These are phyloP conservation scores for Colletotrichum scovillei DNA, from an alignment of 2,329 filamentous ascomycete genomes.

Conservation along the genomic window DNA sequence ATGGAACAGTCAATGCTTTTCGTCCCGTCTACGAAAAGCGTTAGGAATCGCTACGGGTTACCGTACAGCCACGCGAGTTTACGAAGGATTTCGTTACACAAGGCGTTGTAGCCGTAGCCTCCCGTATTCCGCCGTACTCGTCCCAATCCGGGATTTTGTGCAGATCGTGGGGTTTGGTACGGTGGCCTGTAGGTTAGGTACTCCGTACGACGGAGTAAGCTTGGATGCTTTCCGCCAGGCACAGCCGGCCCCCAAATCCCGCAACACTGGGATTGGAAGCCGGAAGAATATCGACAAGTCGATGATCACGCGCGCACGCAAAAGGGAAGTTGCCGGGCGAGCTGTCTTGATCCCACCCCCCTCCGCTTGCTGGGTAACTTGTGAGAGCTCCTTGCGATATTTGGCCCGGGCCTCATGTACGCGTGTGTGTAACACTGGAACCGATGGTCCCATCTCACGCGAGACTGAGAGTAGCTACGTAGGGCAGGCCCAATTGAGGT, in stretches of 20 bases:
- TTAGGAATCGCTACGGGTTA: background rate
- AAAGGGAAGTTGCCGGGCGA: background rate
- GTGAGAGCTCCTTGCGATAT: background rate
- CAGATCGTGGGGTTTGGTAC: conserved; percentile 8
- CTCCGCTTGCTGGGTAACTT: background rate
- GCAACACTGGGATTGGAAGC: conserved; percentile 2
- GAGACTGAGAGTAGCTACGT: conserved; percentile 1
- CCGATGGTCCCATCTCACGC: conserved; percentile 20
- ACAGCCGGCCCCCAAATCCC: conserved; percentile 25
- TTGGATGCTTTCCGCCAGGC: background rate
- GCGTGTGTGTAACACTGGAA: conserved; percentile 2
- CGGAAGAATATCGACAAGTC: background rate
- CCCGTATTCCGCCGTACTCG: background rate
- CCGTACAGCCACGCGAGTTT: conserved; percentile 2
- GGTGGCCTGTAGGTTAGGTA: no score
- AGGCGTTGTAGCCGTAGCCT: no score
- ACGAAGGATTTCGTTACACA: conserved; percentile 3
- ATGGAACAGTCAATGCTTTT: background rate
- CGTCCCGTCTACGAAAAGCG: conserved; percentile 7
- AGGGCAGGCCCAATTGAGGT: background rate
- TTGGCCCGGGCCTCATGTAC: background rate
- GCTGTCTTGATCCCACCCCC: conserved; percentile 16
- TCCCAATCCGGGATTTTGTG: background rate
- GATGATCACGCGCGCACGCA: conserved; percentile 20
- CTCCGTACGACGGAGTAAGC: no score